Evolutionary conservation across 345 rosid genomes (phyloP), one percentile per base, ranked within the genome.

Genomic region (Brassica rapa): DNA sequence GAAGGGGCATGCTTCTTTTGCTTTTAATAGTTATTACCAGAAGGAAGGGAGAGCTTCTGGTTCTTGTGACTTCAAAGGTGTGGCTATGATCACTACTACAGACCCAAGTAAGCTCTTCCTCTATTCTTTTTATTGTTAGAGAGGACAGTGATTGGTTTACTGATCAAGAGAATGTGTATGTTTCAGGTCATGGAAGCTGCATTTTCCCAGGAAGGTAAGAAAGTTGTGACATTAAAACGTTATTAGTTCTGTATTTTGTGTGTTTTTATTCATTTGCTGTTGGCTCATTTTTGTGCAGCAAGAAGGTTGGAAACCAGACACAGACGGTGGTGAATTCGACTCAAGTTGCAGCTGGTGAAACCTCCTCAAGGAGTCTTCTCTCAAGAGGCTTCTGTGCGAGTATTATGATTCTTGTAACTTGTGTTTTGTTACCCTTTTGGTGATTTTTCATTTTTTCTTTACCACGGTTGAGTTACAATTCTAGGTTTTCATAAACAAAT

Each of bases 1-100:
- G 77, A 88, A 88, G 85, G 85, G 71, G 49, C 98, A 95, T 62
- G 98, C 97, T 27, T 93, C 97, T 1, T 95, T 86, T 86, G 99
- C 98, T 23, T 95, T 95, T 64, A 92, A 95, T 89, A 95, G 98
- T 80, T 95, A 95, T 85, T 95, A 93, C 72, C 99, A 95, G 80
- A 88, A 86, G 83, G 89, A 88, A 85, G 92, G 89, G 78, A 89
- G 79, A 86, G 80, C 86, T 71, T 33, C 89, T 67, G 96, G 93
- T 35, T 88, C 99, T 35, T 95, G 99, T 83, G 97, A 95, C 82
- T 95, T 95, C 84, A 90, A 95, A 85, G 99, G 98, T 30, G 94
- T 89, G 56, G 99, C 94, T 66, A 90, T 86, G 89, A 91, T 93
- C 86, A 95, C 99, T 68, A 90, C 98, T 62, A 88, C 94, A 4